Base-by-base conservation (phyloP, 2,329 filamentous ascomycete genomes). In the Fusarium sp. region DNA sequence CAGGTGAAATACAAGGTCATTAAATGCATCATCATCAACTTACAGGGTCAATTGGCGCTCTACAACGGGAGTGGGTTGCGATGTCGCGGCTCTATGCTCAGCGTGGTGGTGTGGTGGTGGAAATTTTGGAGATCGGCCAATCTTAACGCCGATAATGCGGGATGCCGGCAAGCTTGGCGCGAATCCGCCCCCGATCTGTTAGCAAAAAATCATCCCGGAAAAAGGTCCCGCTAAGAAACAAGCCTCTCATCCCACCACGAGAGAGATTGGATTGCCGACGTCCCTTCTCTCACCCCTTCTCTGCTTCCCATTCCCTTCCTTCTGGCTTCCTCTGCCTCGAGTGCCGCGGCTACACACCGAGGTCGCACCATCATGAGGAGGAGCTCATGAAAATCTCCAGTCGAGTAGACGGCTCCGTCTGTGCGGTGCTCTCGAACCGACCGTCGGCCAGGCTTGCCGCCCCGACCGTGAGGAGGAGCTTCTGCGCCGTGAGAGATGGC, bases 401-500 rank as follows among this genome's bases (percentile, higher is more conserved):
- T 84, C 87, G 87, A 88, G 86, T 90, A 83, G 88, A 90, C 83
- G 84, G 88, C 85, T 88, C 88, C 85, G 86, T 88, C 85, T 89
- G 86, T 85, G 86, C 88, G 81, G 85, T 89, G 82, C 83, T 88
- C 80, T 84, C 85, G 77, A 84, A 82, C 82, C 84, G 84, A 81
- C 83, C 83, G 73, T 82, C 83, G 76, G 75, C 78, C 65, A 77
- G 76, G 65, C 70, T 79, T 65, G 76, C 71, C 64, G 67, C 69
- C 27, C 69, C 77, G 62, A 73, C 76, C 58, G 69, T 70, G 61
- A 80, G 75, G 69, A 77, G 76, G 60, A 77, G 70, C 69, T 72
- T 82, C 67, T 78, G 74, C 69, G 74, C 68, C 38, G 60, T 60
- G 36, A 69, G 67, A 58, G 71, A 77, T 66, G 76, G 58, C 57